phyloP scores from a whole-genome alignment of 495 filamentous ascomycete species.

The Lepidopterella palustris region DNA sequence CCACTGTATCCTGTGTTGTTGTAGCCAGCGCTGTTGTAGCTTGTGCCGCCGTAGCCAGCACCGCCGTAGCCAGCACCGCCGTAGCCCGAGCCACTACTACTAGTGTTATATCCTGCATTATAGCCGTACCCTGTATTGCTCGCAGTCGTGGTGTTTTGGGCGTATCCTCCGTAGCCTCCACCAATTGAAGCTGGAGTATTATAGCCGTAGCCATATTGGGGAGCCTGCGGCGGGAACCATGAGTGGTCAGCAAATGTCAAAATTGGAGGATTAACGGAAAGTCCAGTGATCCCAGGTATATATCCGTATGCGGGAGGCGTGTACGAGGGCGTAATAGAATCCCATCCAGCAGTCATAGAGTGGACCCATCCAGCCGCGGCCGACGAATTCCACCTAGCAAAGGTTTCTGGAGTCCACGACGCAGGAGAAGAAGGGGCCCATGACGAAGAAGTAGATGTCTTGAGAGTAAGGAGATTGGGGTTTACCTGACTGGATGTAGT shows the following conservation, averaged over 20 bases:
- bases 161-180: no score
- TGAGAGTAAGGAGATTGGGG: neutral
- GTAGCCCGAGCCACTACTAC: neutral
- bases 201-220: no score
- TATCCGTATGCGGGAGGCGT: neutral
- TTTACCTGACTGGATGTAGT: neutral
- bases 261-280: no score
- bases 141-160: no score
- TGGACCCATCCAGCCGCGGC: no score
- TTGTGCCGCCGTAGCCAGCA: neutral
- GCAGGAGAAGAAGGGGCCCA: neutral
- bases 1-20: neutral
- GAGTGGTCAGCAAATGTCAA: neutral
- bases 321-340: neutral
- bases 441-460: neutral
- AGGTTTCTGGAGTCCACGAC: neutral
- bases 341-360: neutral
- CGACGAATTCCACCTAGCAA: no score
- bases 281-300: no score
- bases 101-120: neutral
- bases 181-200: no score
- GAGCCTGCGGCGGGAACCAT: neutral
- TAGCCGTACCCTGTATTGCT: no score
- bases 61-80: neutral
- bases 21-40: neutral